Conservation (phyloP, 108 stramenopile genomes). For the Mediolabrus comicus region DNA sequence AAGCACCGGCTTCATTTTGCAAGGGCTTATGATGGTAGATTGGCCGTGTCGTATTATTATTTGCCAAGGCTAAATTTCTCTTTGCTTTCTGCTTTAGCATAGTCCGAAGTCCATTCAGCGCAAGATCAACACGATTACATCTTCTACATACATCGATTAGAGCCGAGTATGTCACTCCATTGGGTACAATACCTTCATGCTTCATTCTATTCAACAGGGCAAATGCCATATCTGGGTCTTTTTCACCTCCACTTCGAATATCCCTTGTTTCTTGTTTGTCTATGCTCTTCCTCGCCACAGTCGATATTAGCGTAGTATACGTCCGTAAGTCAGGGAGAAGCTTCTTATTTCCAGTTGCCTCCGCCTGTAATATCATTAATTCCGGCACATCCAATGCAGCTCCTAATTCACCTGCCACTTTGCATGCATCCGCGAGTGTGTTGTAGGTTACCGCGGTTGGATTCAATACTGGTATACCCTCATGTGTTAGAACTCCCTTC, state of each 20-base stretch:
- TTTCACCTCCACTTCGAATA: conserved; percentile 42
- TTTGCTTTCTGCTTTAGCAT: conserved; percentile 64
- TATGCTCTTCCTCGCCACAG: conserved; percentile 64
- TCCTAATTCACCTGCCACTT: conserved; percentile 72
- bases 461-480: conserved; percentile 49
- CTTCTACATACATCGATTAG: conserved; percentile 84
- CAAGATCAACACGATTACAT: conserved; percentile 71
- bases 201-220: conserved; percentile 70
- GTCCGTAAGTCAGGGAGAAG: conserved; percentile 69
- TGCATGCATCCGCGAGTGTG: conserved; percentile 80
- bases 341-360: conserved; percentile 31
- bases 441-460: conserved; percentile 85
- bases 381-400: conserved; percentile 58
- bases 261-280: conserved; percentile 33
- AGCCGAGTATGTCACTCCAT: conserved; percentile 85
- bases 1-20: conserved; percentile 76
- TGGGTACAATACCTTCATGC: conserved; percentile 58
- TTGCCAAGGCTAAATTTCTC: conserved; percentile 7
- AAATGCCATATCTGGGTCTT: conserved; percentile 81
- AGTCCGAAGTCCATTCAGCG: conserved; percentile 72
- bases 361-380: conserved; percentile 36
- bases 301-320: conserved; percentile 82
- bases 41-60: not conserved
- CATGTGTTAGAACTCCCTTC: conserved; percentile 2
- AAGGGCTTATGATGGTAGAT: conserved; percentile 24